A percentile compares a stretch with the other conserved stretches of the same genome.
Conservation (phyloP, 345 rosid species). For the Syzygium oleosum region DNA sequence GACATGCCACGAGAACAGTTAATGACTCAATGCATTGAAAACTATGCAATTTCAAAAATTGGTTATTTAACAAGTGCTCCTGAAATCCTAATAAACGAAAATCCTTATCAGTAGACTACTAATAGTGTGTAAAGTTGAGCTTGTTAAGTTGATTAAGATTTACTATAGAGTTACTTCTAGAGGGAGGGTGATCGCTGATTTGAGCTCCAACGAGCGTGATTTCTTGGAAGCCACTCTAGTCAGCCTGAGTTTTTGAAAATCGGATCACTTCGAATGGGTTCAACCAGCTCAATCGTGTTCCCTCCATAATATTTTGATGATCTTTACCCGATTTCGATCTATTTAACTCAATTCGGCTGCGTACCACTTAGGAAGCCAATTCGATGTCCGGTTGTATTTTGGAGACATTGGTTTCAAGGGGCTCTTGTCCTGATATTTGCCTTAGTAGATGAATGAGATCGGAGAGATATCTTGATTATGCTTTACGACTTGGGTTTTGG, state of each 20-base stretch:
- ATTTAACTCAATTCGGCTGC: not conserved
- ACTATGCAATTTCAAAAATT: rapidly evolving
- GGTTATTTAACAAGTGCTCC: not conserved
- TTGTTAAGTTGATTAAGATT: not conserved
- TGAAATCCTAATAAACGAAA: not conserved
- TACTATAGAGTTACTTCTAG: not conserved
- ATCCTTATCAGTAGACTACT: not conserved
- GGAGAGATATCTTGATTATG: not conserved
- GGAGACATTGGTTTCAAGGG: not conserved
- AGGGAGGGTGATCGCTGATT: not conserved
- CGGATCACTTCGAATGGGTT: not conserved
- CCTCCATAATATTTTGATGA: not conserved
- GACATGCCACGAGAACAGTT: rapidly evolving
- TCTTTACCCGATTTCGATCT: not conserved
- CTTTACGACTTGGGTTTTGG: not conserved
- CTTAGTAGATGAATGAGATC: not conserved
- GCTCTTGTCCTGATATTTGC: not conserved
- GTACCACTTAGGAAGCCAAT: not conserved
- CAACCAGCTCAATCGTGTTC: not conserved
- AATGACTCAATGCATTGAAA: not conserved
- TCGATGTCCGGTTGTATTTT: not conserved
- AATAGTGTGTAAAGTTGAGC: not conserved
- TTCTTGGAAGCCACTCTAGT: not conserved
- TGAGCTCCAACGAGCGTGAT: rapidly evolving
- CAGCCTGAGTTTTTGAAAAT: rapidly evolving